Conservation (phyloP, 495 filamentous ascomycete species). For the Neurospora hispaniola region DNA sequence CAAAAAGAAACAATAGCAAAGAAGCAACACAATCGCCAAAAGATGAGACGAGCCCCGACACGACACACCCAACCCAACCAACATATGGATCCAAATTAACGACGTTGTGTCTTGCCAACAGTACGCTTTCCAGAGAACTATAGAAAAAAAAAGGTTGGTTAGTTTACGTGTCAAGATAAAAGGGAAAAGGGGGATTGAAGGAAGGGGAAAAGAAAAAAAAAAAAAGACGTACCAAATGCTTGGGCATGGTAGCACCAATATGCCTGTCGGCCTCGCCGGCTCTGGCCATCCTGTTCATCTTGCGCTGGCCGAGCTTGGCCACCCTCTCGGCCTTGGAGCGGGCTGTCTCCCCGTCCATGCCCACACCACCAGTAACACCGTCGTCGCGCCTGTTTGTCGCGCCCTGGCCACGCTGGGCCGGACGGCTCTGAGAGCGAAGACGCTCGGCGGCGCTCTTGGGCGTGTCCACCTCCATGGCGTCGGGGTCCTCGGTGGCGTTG, state of each 20-base stretch:
- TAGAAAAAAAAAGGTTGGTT: slow-evolving; percentile 8
- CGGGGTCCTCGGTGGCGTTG: slow-evolving; percentile 43
- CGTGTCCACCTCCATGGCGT: slow-evolving; percentile 82
- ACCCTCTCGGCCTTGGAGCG: slow-evolving; percentile 74
- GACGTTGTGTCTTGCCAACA: slow-evolving; percentile 44
- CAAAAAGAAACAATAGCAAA: background rate
- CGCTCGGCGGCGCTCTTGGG: slow-evolving; percentile 43
- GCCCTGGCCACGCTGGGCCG: slow-evolving; percentile 52
- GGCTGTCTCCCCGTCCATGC: slow-evolving; percentile 24
- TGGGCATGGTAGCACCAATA: slow-evolving; percentile 66
- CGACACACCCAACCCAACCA: background rate
- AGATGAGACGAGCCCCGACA: background rate
- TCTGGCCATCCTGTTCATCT: slow-evolving; percentile 96
- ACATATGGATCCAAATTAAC: slow-evolving; percentile 11
- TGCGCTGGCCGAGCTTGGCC: slow-evolving; percentile 83
- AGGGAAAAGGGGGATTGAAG: background rate
- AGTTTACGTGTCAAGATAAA: slow-evolving; percentile 11
- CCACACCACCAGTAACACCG: slow-evolving; percentile 47
- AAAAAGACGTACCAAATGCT: slow-evolving; percentile 69
- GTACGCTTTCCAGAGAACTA: slow-evolving; percentile 49
- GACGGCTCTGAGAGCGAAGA: slow-evolving; percentile 64
- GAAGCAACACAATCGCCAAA: slow-evolving; percentile 1
- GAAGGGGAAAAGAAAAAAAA: too few relatives aligned
- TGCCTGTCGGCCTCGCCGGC: slow-evolving; percentile 96
- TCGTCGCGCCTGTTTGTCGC: slow-evolving; percentile 73